Base-by-base conservation (phyloP, 1,284 basidiomycete genomes). In the Naganishia cerealis region DNA sequence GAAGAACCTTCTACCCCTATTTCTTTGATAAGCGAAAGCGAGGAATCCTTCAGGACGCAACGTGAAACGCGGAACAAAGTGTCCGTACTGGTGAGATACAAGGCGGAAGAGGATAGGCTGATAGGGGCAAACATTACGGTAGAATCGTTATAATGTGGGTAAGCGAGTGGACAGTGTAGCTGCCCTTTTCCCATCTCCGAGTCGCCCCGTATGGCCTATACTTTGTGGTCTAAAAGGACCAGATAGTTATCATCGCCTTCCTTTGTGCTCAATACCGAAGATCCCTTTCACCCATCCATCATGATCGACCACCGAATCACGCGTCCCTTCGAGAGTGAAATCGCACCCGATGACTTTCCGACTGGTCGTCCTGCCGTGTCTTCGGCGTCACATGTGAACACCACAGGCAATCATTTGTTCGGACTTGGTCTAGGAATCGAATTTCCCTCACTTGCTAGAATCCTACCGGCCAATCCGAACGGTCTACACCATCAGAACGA, bases 11-110 rank as follows among this genome's bases (percentile, higher is more conserved):
- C 57, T 33, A 59, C 42, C 15, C 21, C 7, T 46, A 3, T 24
- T 15, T 2, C 13, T 13, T 24, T n/a, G 13, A 21, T 21, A 7
- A 9, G 21, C n/a, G 46, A 24, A 50, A 50, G 1, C n/a, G n/a
- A 50, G 24, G 46, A 8, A 13, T 50, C 46, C n/a, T 50, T 50
- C 21, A 24, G 38, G 26, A 43, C 33, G 42, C 42, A 26, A 16
- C 43, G 24, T 48, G 57, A 59, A 59, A 59, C 43, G 26, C 33
- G 57, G 57, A 48, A 33, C 26, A 59, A 46, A 48, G 8, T 21
- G 24, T 43, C 29, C 43, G 18, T 6, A 46, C 43, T 18, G 43
- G 46, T 24, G 24, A 50, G 46, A 50, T 50, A 46, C 16, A 46
- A 7, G 43, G 15, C 15, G 21, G 46, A 10, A 7, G n/a, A 46